Evolutionary conservation across 2,329 filamentous ascomycete species (phyloP).

Genomic region (Cordyceps javanica): DNA sequence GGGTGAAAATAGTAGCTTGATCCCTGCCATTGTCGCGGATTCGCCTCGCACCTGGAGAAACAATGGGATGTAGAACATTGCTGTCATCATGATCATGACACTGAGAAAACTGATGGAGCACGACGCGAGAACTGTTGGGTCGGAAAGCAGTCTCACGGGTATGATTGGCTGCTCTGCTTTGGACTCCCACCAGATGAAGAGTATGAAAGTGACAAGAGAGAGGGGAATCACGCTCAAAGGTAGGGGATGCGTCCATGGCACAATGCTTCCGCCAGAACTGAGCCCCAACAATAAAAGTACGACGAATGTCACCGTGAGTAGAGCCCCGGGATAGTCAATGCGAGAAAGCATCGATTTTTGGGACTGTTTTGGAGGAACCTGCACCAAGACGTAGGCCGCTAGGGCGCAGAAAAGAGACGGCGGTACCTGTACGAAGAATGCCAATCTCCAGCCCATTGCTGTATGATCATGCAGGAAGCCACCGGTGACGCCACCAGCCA

Average conservation of each 20-base stretch:
- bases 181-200: conserved; percentile 68
- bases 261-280: conserved; percentile 74
- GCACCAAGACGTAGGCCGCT: conserved; percentile 61
- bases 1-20: background rate
- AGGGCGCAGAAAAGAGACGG: conserved; percentile 44
- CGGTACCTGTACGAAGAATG: too few species aligned
- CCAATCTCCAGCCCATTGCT: too few species aligned
- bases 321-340: conserved; percentile 71
- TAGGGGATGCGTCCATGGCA: conserved; percentile 76
- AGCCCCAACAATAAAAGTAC: conserved; percentile 70
- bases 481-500: conserved; percentile 75
- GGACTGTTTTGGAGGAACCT: conserved; percentile 67
- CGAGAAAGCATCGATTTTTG: conserved; percentile 63
- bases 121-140: conserved; percentile 67
- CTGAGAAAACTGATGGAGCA: conserved; percentile 72
- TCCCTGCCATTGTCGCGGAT: conserved; percentile 37
- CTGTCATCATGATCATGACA: conserved; percentile 67
- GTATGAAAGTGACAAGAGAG: conserved; percentile 52
- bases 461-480: conserved; percentile 42
- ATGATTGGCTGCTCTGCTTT: conserved; percentile 71
- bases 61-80: conserved; percentile 74
- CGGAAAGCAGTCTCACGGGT: conserved; percentile 64
- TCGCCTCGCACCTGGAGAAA: conserved; percentile 74
- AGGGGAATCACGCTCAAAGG: conserved; percentile 65
- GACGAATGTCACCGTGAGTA: conserved; percentile 37